Base-by-base conservation (phyloP, 495 filamentous ascomycete species). In the Penicillium nucicola region DNA sequence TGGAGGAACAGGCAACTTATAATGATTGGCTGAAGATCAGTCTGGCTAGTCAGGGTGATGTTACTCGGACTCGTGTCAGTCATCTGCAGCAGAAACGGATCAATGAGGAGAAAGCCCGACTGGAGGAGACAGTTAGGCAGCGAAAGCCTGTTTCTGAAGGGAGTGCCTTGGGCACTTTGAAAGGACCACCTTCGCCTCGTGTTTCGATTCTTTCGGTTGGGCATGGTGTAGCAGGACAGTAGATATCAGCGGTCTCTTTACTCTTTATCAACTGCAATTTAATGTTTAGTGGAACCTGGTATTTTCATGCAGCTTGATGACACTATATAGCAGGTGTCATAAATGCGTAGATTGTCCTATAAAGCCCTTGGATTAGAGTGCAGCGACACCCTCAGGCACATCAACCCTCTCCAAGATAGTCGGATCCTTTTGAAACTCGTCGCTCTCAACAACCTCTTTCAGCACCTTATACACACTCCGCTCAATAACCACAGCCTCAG, bases 1-100 rank as follows among this genome's bases (percentile, higher is more conserved):
- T 55, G 12, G 46, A 50, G 40, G 41, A 55, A 20, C 35, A 39
- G 28, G 52, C 52, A 17, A 50, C 46, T 4, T 46, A 45, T 5
- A 55, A 55, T 31, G 52, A 55, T 42, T 55, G 52, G 52, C 15
- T 55, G 33, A 55, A 55, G 33, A 43, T 55, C 18, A 55, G 52
- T 38, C n/a, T 55, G 35, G 52, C 52, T 6, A 55, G 52, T 32
- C 52, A 55, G n/a, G 40, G 52, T 5, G 52, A 50, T 20, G 52
- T 50, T 3, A 37, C 33, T 17, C 33, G 41, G 7, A 45, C 46
- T 18, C 41, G 41, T 23, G 15, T 20, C 38, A 42, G 39, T 19
- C 33, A 31, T 20, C 17, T 35, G 14, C 48, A 36, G 13, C 32
- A 44, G n/a, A 44, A 45, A 42, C 15, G 28, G 6, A 30, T 19